A percentile compares a stretch with the other conserved stretches of the same genome.
phyloP scores from a whole-genome alignment of 2,329 filamentous ascomycete species.

The Tolypocladium capitatum region DNA sequence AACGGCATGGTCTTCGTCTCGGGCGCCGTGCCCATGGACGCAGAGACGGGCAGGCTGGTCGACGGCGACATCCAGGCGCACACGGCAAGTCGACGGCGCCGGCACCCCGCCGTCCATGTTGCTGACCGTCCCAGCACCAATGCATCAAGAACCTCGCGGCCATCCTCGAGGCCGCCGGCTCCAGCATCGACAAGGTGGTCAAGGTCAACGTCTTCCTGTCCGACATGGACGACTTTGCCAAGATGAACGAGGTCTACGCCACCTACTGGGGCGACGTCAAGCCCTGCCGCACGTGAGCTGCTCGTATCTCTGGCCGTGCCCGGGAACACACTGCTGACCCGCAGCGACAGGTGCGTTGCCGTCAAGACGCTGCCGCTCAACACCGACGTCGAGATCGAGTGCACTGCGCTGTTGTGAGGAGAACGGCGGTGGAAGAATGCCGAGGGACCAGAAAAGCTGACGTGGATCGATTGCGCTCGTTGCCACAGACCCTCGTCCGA shows the following conservation, averaged over 20 bases:
- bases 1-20: slow-evolving; percentile 58
- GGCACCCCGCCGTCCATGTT: background rate
- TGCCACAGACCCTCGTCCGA: too few relatives aligned
- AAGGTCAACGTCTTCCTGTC: slow-evolving; percentile 63
- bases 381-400: slow-evolving; percentile 22
- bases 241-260: slow-evolving; percentile 63
- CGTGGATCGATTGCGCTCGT: background rate
- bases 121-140: slow-evolving; percentile 26
- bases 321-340: background rate
- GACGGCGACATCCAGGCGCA: slow-evolving; percentile 52
- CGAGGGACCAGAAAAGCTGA: background rate
- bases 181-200: slow-evolving; percentile 50
- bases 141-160: slow-evolving; percentile 60
- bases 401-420: slow-evolving; percentile 13
- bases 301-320: background rate
- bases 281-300: slow-evolving; percentile 27
- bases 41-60: slow-evolving; percentile 41
- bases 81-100: slow-evolving; percentile 28
- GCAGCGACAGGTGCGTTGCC: slow-evolving; percentile 17
- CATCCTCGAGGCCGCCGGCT: slow-evolving; percentile 56
- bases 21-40: slow-evolving; percentile 56
- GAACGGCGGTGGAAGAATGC: background rate
- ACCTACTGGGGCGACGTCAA: slow-evolving; percentile 49
- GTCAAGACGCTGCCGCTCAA: slow-evolving; percentile 20
- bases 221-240: slow-evolving; percentile 59